These are phyloP conservation scores for Colletotrichum noveboracense DNA, from an alignment of 2,329 filamentous ascomycete species.

Conservation along the genomic window DNA sequence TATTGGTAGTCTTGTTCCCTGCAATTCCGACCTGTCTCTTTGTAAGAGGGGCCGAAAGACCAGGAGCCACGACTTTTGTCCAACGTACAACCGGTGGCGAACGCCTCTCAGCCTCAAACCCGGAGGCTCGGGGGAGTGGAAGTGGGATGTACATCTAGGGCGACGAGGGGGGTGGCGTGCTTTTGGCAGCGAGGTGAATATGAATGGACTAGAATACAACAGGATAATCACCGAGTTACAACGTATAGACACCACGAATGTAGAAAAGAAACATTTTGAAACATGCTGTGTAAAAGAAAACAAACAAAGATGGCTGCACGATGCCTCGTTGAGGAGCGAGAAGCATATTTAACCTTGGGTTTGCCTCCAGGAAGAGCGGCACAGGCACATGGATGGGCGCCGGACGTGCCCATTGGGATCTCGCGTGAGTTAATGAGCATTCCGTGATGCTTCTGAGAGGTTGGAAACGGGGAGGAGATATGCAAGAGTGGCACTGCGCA, in stretches of 20 bases:
- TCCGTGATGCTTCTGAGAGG: constrained; percentile 10
- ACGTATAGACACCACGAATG: neutral
- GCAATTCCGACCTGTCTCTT: constrained; percentile 13
- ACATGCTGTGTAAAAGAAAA: neutral
- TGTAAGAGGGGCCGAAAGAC: neutral
- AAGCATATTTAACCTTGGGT: constrained; percentile 12
- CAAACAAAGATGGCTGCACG: neutral
- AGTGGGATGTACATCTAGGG: constrained; percentile 21
- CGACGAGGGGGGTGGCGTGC: neutral
- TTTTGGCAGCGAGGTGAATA: neutral
- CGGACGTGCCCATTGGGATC: neutral
- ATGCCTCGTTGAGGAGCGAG: neutral
- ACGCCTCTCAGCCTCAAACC: neutral
- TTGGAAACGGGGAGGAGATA: neutral
- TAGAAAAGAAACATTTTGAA: neutral
- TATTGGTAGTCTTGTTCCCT: constrained; percentile 36
- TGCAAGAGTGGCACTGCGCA: constrained; percentile 10
- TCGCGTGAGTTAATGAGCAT: neutral
- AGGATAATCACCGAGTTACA: neutral
- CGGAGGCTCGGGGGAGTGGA: neutral
- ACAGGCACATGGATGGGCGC: neutral
- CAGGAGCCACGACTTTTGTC: neutral
- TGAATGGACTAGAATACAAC: neutral
- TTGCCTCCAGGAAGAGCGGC: neutral
- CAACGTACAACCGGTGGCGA: neutral